Percentiles rank a stretch among this genome's conserved stretches.
Conservation (phyloP, 1,284 basidiomycete genomes). For the Melampsora allii-populina region DNA sequence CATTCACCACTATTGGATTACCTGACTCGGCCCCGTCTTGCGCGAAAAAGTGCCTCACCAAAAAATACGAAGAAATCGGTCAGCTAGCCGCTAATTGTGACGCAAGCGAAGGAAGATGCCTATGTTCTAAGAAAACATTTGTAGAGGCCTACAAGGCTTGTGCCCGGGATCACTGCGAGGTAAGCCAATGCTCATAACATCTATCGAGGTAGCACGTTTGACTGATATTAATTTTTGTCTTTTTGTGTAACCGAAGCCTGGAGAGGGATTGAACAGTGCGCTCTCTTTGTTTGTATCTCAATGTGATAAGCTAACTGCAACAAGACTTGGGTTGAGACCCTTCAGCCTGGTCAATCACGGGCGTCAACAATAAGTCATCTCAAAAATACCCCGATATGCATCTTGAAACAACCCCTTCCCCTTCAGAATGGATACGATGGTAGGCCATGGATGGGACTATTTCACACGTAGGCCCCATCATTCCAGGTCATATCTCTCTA, state of each 20-base stretch:
- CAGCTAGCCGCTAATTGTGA: neutral
- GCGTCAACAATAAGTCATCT: too few species aligned
- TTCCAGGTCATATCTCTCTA: too few species aligned
- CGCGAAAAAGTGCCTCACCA: neutral
- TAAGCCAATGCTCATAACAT: neutral
- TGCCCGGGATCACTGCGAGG: neutral
- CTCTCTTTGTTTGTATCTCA: neutral
- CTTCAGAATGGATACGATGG: too few species aligned
- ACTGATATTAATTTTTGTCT: too few species aligned
- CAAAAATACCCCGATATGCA: too few species aligned
- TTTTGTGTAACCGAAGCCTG: neutral
- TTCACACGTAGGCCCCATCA: too few species aligned
- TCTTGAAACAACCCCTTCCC: too few species aligned
- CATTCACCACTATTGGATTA: neutral
- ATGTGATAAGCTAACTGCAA: neutral
- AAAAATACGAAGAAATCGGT: neutral
- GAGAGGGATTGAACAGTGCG: neutral
- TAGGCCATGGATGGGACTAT: too few species aligned
- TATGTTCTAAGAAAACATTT: slow-evolving; percentile 3
- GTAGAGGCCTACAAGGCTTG: slow-evolving; percentile 3
- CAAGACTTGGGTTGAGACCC: neutral
- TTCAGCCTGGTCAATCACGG: too few species aligned
- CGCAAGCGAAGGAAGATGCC: neutral
- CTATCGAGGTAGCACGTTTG: too few species aligned
- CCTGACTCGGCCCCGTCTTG: neutral